Conservation (phyloP, 2,329 filamentous ascomycete species). For the Colletotrichum sp. region DNA sequence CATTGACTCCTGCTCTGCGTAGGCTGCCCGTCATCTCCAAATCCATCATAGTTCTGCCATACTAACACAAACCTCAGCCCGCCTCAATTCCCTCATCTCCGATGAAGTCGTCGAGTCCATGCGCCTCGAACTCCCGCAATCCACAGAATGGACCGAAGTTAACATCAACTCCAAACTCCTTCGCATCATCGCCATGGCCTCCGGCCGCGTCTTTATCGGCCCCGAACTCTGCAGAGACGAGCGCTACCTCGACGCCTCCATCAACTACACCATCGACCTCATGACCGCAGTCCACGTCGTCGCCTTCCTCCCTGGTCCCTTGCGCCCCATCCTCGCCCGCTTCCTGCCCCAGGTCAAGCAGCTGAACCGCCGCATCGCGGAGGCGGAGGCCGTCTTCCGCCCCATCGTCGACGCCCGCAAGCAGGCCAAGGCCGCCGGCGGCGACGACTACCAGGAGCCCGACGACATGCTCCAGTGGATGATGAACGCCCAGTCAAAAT, state of each 20-base stretch:
- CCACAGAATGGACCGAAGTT: slow-evolving; percentile 44
- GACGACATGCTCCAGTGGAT: slow-evolving; percentile 58
- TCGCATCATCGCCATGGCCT: slow-evolving; percentile 50
- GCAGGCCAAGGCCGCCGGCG: slow-evolving; percentile 13
- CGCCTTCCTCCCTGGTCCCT: slow-evolving; percentile 25
- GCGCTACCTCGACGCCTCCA: slow-evolving; percentile 48
- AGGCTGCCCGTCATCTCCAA: neutral
- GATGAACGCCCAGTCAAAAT: slow-evolving; percentile 40
- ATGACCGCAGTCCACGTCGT: slow-evolving; percentile 24
- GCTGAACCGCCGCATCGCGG: slow-evolving; percentile 34
- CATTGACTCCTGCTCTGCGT: slow-evolving; percentile 38
- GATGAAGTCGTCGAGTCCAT: slow-evolving; percentile 41
- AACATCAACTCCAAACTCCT: slow-evolving; percentile 46
- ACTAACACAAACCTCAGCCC: slow-evolving; percentile 19
- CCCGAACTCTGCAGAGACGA: slow-evolving; percentile 49
- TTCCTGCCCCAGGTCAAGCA: slow-evolving; percentile 38
- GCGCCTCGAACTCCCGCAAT: slow-evolving; percentile 36
- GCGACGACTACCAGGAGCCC: slow-evolving; percentile 31
- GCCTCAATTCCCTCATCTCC: slow-evolving; percentile 36
- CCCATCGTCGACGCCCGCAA: slow-evolving; percentile 38
- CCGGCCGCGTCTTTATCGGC: slow-evolving; percentile 53
- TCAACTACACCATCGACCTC: slow-evolving; percentile 42
- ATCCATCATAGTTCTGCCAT: no score
- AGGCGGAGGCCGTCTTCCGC: slow-evolving; percentile 38
- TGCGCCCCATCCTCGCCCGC: slow-evolving; percentile 37